These are phyloP conservation scores for Arachis stenosperma DNA, from an alignment of 306 rosid species.

Conservation along the genomic window DNA sequence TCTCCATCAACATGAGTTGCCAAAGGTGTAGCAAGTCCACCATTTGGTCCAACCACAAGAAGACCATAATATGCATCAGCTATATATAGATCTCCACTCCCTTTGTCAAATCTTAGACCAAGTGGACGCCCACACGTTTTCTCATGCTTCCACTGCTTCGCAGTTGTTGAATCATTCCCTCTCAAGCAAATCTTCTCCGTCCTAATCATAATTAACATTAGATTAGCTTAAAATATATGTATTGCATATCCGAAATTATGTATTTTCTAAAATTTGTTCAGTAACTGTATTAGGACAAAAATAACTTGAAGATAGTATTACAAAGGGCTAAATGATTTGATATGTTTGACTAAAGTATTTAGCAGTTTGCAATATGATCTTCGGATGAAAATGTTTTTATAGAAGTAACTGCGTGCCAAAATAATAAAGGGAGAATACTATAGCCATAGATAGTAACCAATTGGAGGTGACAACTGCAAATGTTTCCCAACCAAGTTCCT, in stretches of 20 bases:
- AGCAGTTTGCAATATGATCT: too few relatives aligned
- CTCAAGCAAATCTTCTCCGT: constrained; percentile 69
- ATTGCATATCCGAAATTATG: background rate
- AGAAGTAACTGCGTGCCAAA: too few relatives aligned
- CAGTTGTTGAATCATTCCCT: constrained; percentile 81
- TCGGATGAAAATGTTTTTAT: too few relatives aligned
- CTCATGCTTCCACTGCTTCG: constrained; percentile 91
- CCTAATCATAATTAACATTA: constrained; percentile 43
- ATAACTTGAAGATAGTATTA: background rate
- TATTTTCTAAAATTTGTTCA: background rate
- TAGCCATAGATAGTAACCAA: constrained; percentile 47
- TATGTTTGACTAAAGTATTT: too few relatives aligned
- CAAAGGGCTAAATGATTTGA: too few relatives aligned
- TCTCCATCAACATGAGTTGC: constrained; percentile 71
- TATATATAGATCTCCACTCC: constrained; percentile 70
- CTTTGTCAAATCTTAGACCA: constrained; percentile 78
- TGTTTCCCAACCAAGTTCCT: constrained; percentile 83
- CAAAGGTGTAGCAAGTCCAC: constrained; percentile 77
- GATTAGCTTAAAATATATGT: background rate
- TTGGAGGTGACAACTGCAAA: constrained; percentile 78
- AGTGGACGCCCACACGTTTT: constrained; percentile 83
- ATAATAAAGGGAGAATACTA: too few relatives aligned
- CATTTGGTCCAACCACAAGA: constrained; percentile 78
- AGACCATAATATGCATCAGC: constrained; percentile 92
- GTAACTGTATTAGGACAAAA: too few relatives aligned